Percentiles rank a stretch among this genome's conserved stretches.
Evolutionary conservation across 2,329 filamentous ascomycete species (phyloP).

Genomic region (Exophiala sideris): DNA sequence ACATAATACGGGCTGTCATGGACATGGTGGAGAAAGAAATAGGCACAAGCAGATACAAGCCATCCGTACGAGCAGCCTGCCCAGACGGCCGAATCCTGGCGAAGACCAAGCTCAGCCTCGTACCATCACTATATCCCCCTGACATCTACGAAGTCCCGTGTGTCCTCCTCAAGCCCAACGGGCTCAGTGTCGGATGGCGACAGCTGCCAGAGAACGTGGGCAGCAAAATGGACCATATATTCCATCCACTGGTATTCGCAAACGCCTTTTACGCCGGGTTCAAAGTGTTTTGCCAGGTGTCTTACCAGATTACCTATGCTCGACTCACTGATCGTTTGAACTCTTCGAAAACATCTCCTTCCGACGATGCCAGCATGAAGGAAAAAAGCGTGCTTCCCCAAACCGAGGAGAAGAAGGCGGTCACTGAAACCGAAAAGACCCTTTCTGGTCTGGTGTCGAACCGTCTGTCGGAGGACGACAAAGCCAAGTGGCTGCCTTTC

Average conservation of each 20-base stretch:
- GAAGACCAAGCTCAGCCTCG: slow-evolving; percentile 12
- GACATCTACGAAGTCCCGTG: slow-evolving; percentile 24
- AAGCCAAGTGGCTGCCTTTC: slow-evolving; percentile 16
- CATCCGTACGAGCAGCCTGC: not conserved
- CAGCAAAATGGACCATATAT: slow-evolving; percentile 21
- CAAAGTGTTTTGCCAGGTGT: slow-evolving; percentile 16
- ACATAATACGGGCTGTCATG: slow-evolving; percentile 14
- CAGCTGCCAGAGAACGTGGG: slow-evolving; percentile 19
- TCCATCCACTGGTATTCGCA: slow-evolving; percentile 21
- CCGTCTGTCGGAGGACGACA: slow-evolving; percentile 6
- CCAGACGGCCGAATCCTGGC: not conserved
- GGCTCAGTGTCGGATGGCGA: slow-evolving; percentile 20
- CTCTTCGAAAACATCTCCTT: not conserved
- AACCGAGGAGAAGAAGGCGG: not conserved
- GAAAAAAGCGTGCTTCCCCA: not conserved
- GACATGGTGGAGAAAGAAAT: slow-evolving; percentile 5
- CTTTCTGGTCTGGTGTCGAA: slow-evolving; percentile 1
- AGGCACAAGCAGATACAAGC: slow-evolving; percentile 1
- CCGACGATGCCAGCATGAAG: not conserved
- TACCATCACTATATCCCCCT: slow-evolving; percentile 18
- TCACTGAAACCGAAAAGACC: slow-evolving; percentile 13
- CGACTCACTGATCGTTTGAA: slow-evolving; percentile 13
- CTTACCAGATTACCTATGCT: slow-evolving; percentile 16
- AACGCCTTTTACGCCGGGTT: slow-evolving; percentile 23
- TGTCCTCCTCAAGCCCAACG: slow-evolving; percentile 15